Evolutionary conservation across 768 basidiomycete genomes (phyloP), one percentile per base, ranked within the genome.

Genomic region (Sporobolomyces pararoseus): DNA sequence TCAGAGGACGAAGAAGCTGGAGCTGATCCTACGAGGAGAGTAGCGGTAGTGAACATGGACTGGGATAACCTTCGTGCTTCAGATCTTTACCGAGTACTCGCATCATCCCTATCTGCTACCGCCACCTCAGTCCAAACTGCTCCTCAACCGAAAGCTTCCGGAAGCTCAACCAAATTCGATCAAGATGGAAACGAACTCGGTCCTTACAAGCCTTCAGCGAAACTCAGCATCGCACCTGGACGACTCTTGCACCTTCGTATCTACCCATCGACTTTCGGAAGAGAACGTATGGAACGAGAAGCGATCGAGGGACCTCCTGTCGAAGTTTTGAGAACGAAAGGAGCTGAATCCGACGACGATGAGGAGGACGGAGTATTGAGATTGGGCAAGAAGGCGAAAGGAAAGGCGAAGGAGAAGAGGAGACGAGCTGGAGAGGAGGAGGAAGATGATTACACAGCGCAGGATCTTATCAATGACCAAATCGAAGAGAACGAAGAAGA

Each of bases 1-100:
- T 82, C 83, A 14, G 83, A 83, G 29, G 81, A 82, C 4, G 81
- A 79, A 10, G 76, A 77, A 6, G 68, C 66, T 6, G 78, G 74
- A 16, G 81, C 81, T 2, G 83, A 81, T 13, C 79, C 82, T 14
- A 92, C 91, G 3, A 83, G 81, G 63, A 84, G 95, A 29, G 78
- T 99, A 10, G 96, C 95, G 0, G 85, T 89, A 52, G 95, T 98
- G 72, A 97, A 98, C 78, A 85, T 98, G 60, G 96, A 99, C 80
- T 99, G 96, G 96, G 96, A 98, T 79, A 85, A 97, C 80, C 86
- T 98, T 59, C 88, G 89, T 64, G 91, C 95, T 0, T 81, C 81
- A 25, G 93, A 98, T 78, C 82, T 99, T 17, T 96, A 87, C 85
- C 91, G 90, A 80, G 90, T 97, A 42, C 91, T 90, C 80, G 86